phyloP scores from a whole-genome alignment of 805 yeast genomes.

The Candida easanensis region DNA sequence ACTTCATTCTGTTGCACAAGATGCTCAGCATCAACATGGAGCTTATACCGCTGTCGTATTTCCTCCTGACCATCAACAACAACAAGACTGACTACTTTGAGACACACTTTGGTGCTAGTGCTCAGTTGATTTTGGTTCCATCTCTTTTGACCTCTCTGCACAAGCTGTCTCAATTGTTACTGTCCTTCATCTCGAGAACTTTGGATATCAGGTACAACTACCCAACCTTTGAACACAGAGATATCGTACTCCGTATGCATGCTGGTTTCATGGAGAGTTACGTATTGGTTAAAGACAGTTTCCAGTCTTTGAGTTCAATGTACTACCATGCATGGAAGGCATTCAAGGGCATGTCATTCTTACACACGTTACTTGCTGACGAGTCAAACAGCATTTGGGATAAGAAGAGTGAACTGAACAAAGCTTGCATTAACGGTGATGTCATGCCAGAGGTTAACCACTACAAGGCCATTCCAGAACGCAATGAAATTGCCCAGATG shows the following conservation, averaged over 20 bases:
- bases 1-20: conserved; percentile 12
- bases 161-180: conserved; percentile 19
- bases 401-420: conserved; percentile 20
- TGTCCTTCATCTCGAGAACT: conserved; percentile 27
- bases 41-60: conserved; percentile 23
- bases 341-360: conserved; percentile 44
- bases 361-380: conserved; percentile 35
- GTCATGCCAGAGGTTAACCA: conserved; percentile 19
- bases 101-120: conserved; percentile 23
- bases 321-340: conserved; percentile 68
- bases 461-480: conserved; percentile 22
- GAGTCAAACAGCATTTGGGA: conserved; percentile 30
- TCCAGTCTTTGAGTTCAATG: conserved; percentile 45
- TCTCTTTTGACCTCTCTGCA: conserved; percentile 20
- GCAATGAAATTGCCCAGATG: conserved; percentile 23
- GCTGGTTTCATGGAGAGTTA: conserved; percentile 27
- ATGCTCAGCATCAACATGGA: conserved; percentile 23
- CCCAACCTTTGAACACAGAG: conserved; percentile 5
- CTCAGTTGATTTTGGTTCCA: conserved; percentile 25
- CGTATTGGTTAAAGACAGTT: conserved; percentile 31
- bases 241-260: conserved; percentile 19
- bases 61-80: conserved; percentile 25
- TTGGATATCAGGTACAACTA: conserved; percentile 28
- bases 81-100: conserved; percentile 27
- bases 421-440: conserved; percentile 14